Percentiles rank a stretch among this genome's conserved stretches.
These are phyloP conservation scores for Fusarium sp. DNA, from an alignment of 2,329 filamentous ascomycete species.

Conservation along the genomic window DNA sequence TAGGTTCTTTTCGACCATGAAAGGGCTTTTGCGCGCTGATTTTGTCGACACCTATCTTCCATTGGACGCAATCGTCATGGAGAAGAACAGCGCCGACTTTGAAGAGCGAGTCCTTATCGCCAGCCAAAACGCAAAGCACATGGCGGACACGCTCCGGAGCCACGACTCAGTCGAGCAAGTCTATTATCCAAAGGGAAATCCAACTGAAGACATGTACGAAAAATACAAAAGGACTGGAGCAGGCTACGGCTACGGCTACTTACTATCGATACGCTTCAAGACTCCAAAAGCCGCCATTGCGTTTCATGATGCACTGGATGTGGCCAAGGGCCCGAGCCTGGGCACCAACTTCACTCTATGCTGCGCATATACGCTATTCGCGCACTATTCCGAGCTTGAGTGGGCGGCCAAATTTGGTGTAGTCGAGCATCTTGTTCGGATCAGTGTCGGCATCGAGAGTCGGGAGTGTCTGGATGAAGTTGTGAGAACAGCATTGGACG, in stretches of 20 bases:
- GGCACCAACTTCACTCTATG: slow-evolving; percentile 62
- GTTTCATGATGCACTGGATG: slow-evolving; percentile 61
- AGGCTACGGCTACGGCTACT: slow-evolving; percentile 65
- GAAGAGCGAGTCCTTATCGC: slow-evolving; percentile 48
- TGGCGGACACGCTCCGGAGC: slow-evolving; percentile 43
- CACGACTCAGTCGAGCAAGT: slow-evolving; percentile 46
- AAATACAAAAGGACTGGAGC: slow-evolving; percentile 50
- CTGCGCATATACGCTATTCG: slow-evolving; percentile 54
- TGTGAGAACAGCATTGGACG: slow-evolving; percentile 30
- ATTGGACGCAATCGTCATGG: slow-evolving; percentile 47
- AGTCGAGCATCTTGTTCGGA: slow-evolving; percentile 54
- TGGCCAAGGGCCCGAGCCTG: slow-evolving; percentile 62
- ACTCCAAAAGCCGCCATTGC: slow-evolving; percentile 49
- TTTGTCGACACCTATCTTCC: slow-evolving; percentile 42
- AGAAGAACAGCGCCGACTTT: slow-evolving; percentile 55
- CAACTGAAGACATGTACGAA: slow-evolving; percentile 50
- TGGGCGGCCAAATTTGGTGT: slow-evolving; percentile 55
- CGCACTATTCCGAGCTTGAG: slow-evolving; percentile 53
- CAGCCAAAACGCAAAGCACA: slow-evolving; percentile 43
- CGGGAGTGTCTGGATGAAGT: slow-evolving; percentile 44
- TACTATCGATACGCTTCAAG: slow-evolving; percentile 63
- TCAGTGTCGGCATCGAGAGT: slow-evolving; percentile 59
- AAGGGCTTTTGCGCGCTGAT: slow-evolving; percentile 32
- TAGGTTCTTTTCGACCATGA: slow-evolving; percentile 48
- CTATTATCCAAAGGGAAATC: slow-evolving; percentile 55